These are phyloP conservation scores for Mortierella sp. DNA, from an alignment of 371 early-diverging fungal species.

Conservation along the genomic window DNA sequence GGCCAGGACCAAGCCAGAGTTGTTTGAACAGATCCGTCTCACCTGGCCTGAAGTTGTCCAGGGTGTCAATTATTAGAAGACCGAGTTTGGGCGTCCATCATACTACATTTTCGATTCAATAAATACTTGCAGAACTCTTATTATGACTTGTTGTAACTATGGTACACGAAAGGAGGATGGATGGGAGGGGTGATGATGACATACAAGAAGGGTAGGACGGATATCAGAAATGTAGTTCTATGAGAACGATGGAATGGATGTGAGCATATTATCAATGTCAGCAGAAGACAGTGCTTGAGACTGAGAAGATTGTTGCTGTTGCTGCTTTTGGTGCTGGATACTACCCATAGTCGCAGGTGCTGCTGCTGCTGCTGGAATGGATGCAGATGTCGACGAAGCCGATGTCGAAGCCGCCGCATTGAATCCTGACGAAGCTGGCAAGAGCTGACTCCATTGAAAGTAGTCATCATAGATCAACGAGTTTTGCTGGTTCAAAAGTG, in stretches of 20 bases:
- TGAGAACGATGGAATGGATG: constrained; percentile 22
- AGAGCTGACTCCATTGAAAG: constrained; percentile 33
- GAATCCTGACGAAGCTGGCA: constrained; percentile 1
- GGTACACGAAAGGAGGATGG: too few relatives aligned
- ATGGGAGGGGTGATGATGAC: not conserved
- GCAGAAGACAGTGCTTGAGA: constrained; percentile 11
- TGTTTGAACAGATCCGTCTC: constrained; percentile 67
- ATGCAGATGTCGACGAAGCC: constrained; percentile 8
- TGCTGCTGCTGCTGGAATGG: constrained; percentile 10
- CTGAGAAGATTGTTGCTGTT: constrained; percentile 14
- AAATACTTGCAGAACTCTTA: too few relatives aligned
- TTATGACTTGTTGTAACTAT: not conserved
- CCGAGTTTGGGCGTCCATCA: too few relatives aligned
- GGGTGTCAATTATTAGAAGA: constrained; percentile 16
- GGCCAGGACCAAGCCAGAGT: constrained; percentile 59
- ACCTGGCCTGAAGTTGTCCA: constrained; percentile 74
- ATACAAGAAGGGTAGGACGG: not conserved
- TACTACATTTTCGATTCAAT: too few relatives aligned
- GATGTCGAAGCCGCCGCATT: constrained; percentile 9
- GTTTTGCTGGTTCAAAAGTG: constrained; percentile 45
- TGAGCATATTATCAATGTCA: constrained; percentile 7
- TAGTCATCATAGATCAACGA: constrained; percentile 50
- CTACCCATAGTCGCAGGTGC: not conserved
- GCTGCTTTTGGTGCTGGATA: constrained; percentile 13
- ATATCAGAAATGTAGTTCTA: constrained; percentile 3